Conservation (phyloP, 2,329 filamentous ascomycete genomes). For the Rugonectria rugulosa region DNA sequence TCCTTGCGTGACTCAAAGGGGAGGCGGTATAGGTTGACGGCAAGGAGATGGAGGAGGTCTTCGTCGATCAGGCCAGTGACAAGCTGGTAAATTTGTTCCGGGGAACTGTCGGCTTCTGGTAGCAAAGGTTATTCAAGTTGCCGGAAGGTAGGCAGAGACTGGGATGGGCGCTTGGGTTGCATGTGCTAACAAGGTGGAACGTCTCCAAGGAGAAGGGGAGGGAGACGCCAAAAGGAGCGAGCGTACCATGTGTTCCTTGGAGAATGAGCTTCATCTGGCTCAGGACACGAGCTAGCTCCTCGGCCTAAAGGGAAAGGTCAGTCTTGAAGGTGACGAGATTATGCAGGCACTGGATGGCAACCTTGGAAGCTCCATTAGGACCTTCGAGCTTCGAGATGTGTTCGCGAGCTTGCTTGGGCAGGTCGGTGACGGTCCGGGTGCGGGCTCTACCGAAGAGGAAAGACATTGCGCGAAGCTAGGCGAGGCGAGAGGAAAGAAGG, state of each 20-base stretch:
- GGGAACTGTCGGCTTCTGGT: conserved; percentile 82
- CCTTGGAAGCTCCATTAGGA: conserved; percentile 57
- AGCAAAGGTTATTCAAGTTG: conserved; percentile 20
- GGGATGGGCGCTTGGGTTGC: neutral
- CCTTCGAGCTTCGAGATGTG: conserved; percentile 61
- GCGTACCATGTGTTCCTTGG: conserved; percentile 87
- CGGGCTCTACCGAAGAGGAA: conserved; percentile 64
- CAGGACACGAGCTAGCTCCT: conserved; percentile 87
- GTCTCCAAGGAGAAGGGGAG: neutral
- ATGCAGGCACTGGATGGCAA: conserved; percentile 39
- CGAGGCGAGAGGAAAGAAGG: neutral
- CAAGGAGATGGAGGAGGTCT: conserved; percentile 85
- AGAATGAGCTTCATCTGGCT: conserved; percentile 91
- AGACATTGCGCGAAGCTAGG: conserved; percentile 50
- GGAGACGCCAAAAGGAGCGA: neutral
- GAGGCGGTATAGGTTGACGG: conserved; percentile 81
- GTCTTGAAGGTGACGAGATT: neutral
- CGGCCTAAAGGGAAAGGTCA: conserved; percentile 62
- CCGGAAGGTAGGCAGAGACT: conserved; percentile 1
- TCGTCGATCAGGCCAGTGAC: conserved; percentile 87
- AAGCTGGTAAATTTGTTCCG: conserved; percentile 87
- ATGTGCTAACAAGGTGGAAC: no score
- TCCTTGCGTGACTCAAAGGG: conserved; percentile 98
- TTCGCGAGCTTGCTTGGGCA: conserved; percentile 64
- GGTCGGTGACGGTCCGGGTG: conserved; percentile 59